phyloP scores from a whole-genome alignment of 352 stramenopile species.

The Phytopythium delawarense region DNA sequence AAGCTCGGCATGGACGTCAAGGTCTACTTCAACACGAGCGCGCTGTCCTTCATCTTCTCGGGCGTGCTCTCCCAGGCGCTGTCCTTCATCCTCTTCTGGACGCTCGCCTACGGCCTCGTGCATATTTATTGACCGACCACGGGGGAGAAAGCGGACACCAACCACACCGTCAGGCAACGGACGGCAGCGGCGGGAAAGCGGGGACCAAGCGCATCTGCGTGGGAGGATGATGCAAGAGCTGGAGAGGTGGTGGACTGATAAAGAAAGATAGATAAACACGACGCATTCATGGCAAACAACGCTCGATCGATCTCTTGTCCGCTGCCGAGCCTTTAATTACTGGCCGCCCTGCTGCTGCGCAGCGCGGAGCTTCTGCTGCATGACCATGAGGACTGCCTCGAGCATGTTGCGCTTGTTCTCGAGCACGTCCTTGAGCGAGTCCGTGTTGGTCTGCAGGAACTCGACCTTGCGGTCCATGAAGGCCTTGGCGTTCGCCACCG shows the following conservation, averaged over 20 bases:
- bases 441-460: slow-evolving; percentile 91
- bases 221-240: neutral
- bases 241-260: neutral
- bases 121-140: slow-evolving; percentile 81
- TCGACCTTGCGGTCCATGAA: slow-evolving; percentile 93
- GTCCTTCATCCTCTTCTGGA: slow-evolving; percentile 89
- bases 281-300: neutral
- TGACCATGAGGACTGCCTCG: slow-evolving; percentile 74
- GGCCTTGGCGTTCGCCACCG: slow-evolving; percentile 76
- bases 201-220: neutral
- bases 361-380: slow-evolving; percentile 81
- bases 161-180: neutral
- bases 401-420: slow-evolving; percentile 79
- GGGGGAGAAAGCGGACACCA: neutral
- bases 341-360: slow-evolving; percentile 17
- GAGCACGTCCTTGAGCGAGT: slow-evolving; percentile 89
- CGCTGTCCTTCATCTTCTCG: slow-evolving; percentile 61
- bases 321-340: slow-evolving; percentile 11
- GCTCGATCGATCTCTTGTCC: neutral
- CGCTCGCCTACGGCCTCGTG: slow-evolving; percentile 82
- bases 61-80: slow-evolving; percentile 72
- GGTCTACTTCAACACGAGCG: slow-evolving; percentile 78
- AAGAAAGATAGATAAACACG: slow-evolving; percentile 1
- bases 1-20: slow-evolving; percentile 77
- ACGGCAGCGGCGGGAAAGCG: neutral